Evolutionary conservation across 202 grass and related monocot genomes (phyloP), one percentile per base, ranked within the genome.

Genomic region (Panicum virgatum): DNA sequence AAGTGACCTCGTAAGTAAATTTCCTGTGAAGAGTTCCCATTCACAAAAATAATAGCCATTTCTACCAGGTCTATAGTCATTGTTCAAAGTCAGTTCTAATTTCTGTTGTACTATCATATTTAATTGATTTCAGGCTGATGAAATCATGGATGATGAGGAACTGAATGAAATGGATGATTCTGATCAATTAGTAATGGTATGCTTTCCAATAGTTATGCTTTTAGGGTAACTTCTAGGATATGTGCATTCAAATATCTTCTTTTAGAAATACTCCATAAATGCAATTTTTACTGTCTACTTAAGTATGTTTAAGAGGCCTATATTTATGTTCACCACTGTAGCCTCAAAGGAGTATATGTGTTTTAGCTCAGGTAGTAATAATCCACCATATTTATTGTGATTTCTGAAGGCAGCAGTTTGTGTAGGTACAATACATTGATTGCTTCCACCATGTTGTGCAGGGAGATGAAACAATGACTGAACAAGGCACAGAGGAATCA

Each of bases 1-100:
- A 75, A 86, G 36, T 79, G 67, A 86, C 66, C 77, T 86, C 40
- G 83, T 90, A 83, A 81, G 79, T 50, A 78, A 66, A 6, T 48
- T 73, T 42, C 39, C 23, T 20, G 12, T 14, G 23, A 62, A 79
- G 10, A 69, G 62, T 67, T 79, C 7, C 3, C 22, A 52, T 32
- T 22, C 8, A 34, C 5, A 32, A 37, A 76, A 39, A 72, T 12
- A 83, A 2, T 53, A 61, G 34, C 5, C 52, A 50, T 71, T 47
- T 83, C 38, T 14, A 15, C 73, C 22, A 30, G 52, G 6, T 88
- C 45, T n/a, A 67, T 68, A 67, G 72, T 22, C 58, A 62, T 45
- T 69, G 18, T 60, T 86, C 22, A 51, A 60, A 59, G 36, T 25
- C 5, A 57, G 50, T 82, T 7, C 66, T 73, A 78, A 82, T 82